Percentiles rank a stretch among this genome's conserved stretches.
Conservation (phyloP, 2,329 filamentous ascomycete species). For the Harringtonia lauricola region DNA sequence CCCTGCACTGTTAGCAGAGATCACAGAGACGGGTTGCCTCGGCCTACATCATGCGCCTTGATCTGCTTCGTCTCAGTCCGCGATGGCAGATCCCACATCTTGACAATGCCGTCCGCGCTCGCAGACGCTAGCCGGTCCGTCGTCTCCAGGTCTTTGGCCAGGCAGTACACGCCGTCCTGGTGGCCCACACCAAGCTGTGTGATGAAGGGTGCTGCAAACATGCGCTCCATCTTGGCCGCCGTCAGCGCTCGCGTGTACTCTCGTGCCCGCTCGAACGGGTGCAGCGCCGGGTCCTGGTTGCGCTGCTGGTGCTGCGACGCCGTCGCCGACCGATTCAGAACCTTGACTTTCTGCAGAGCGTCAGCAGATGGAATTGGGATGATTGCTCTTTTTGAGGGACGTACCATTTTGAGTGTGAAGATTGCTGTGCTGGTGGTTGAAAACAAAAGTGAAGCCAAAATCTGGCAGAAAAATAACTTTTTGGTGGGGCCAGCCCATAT, state of each 20-base stretch:
- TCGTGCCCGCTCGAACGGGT: constrained; percentile 82
- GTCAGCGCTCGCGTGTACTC: constrained; percentile 64
- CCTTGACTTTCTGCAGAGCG: constrained; percentile 11
- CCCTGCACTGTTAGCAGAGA: constrained; percentile 33
- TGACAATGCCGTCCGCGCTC: constrained; percentile 85
- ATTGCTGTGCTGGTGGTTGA: neutral
- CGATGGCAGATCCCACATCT: constrained; percentile 53
- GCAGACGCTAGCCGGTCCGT: constrained; percentile 70
- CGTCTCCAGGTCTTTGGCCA: constrained; percentile 69
- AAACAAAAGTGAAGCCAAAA: neutral
- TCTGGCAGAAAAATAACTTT: neutral
- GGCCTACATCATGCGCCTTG: constrained; percentile 59
- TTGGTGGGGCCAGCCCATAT: too few species aligned
- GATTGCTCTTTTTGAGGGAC: too few species aligned
- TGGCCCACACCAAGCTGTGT: constrained; percentile 82
- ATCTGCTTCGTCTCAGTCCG: constrained; percentile 62
- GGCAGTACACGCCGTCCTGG: constrained; percentile 78
- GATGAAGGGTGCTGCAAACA: constrained; percentile 64
- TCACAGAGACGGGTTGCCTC: too few species aligned
- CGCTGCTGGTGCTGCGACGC: constrained; percentile 13
- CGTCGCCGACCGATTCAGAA: constrained; percentile 9
- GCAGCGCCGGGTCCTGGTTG: constrained; percentile 59
- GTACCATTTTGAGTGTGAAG: too few species aligned
- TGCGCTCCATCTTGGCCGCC: constrained; percentile 85
- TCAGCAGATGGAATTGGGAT: neutral